Evolutionary conservation across 768 basidiomycete genomes (phyloP).

Genomic region (Pholiota microspora): DNA sequence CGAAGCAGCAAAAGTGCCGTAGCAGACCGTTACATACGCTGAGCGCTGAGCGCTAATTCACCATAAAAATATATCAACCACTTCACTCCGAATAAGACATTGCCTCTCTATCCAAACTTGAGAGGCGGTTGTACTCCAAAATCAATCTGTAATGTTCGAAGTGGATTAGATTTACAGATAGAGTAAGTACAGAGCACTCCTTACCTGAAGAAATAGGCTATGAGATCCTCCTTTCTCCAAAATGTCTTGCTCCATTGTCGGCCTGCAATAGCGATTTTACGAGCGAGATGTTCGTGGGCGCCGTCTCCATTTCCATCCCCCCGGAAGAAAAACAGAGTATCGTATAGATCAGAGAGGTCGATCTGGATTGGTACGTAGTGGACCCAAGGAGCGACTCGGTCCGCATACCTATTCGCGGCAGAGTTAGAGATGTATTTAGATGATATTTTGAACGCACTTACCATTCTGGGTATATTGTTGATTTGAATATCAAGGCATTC

Average conservation of each 20-base stretch:
- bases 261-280: constrained; percentile 46
- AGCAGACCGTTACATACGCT: too few species aligned
- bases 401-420: constrained; percentile 43
- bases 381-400: constrained; percentile 64
- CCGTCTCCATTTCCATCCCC: constrained; percentile 56
- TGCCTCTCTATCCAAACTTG: constrained; percentile 12
- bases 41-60: too few species aligned
- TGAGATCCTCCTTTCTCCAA: constrained; percentile 63
- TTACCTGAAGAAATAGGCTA: constrained; percentile 58
- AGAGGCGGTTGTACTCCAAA: constrained; percentile 53
- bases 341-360: constrained; percentile 67
- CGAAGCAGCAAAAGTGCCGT: too few species aligned
- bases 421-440: not conserved
- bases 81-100: constrained; percentile 3
- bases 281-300: constrained; percentile 58
- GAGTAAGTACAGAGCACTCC: constrained; percentile 1
- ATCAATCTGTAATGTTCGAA: constrained; percentile 45
- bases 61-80: too few species aligned
- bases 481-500: constrained; percentile 64
- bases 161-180: too few species aligned
- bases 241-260: constrained; percentile 52
- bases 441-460: constrained; percentile 21
- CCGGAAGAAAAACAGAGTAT: constrained; percentile 71
- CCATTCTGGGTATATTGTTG: constrained; percentile 78
- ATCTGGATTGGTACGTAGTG: constrained; percentile 73